Percentiles rank a stretch among this genome's conserved stretches.
These are phyloP conservation scores for Plectosphaerella sp. DNA, from an alignment of 2,329 filamentous ascomycete genomes.

Conservation along the genomic window DNA sequence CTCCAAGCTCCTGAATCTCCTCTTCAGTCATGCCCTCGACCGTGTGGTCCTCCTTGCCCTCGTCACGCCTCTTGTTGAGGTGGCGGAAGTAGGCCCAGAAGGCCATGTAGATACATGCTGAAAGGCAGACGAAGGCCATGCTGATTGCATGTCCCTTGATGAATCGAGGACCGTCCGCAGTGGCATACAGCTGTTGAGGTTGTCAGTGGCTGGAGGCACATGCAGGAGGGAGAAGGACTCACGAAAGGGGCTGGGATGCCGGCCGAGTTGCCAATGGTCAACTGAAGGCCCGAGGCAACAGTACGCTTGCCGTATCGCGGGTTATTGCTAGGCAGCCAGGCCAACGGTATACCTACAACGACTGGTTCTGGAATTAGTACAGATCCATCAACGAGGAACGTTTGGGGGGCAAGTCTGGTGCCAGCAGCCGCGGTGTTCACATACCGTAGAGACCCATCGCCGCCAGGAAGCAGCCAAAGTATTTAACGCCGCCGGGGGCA, in stretches of 20 bases:
- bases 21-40: conserved; percentile 21
- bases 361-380: conserved; percentile 6
- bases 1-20: conserved; percentile 24
- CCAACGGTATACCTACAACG: conserved; percentile 29
- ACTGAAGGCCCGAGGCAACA: conserved; percentile 55
- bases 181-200: conserved; percentile 18
- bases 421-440: too few relatives aligned
- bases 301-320: conserved; percentile 63
- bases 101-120: conserved; percentile 34
- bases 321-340: conserved; percentile 48
- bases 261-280: conserved; percentile 59
- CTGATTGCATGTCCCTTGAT: conserved; percentile 46
- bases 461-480: conserved; percentile 58
- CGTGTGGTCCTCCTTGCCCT: conserved; percentile 21
- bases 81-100: conserved; percentile 23
- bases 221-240: background rate
- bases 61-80: conserved; percentile 28
- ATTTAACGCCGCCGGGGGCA: conserved; percentile 49
- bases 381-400: too few relatives aligned
- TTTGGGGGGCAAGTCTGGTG: too few relatives aligned
- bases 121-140: conserved; percentile 39
- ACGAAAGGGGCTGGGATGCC: conserved; percentile 59
- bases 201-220: background rate
- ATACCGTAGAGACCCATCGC: conserved; percentile 53
- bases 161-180: conserved; percentile 35